phyloP scores from a whole-genome alignment of 225 moss, liverwort and hornwort species.

The Sphagnum tenellum region DNA sequence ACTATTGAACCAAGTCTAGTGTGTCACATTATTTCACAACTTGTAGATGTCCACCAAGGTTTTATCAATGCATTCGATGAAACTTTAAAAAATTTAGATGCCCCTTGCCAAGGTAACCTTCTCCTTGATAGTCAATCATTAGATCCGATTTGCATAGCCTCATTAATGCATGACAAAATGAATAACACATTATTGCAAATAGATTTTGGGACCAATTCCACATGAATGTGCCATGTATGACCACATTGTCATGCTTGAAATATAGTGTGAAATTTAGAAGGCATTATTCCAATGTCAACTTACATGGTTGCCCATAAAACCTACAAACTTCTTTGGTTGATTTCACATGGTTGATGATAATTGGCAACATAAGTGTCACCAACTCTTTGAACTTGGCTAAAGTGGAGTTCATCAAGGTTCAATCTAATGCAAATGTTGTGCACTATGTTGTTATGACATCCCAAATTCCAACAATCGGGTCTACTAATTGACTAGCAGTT shows the following conservation, averaged over 20 bases:
- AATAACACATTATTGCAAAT: conserved; percentile 1
- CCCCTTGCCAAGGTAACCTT: background rate
- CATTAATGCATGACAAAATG: background rate
- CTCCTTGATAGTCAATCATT: background rate
- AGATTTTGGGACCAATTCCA: conserved; percentile 1
- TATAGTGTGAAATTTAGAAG: too few species aligned
- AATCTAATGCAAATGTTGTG: too few species aligned
- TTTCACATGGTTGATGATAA: too few species aligned
- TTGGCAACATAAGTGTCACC: too few species aligned
- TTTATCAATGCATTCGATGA: background rate
- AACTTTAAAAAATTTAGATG: background rate
- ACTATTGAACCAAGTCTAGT: background rate
- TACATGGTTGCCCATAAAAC: too few species aligned
- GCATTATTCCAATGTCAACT: too few species aligned
- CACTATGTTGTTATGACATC: too few species aligned
- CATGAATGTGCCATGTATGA: background rate
- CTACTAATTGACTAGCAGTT: too few species aligned
- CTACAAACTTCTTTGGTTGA: too few species aligned
- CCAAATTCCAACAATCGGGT: too few species aligned
- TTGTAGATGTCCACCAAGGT: background rate
- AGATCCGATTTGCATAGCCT: background rate
- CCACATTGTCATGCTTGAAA: background rate
- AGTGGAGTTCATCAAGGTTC: too few species aligned
- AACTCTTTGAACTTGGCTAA: too few species aligned
- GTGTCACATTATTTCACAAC: background rate